phyloP scores from a whole-genome alignment of 2,329 filamentous ascomycete genomes.

The Fusarium secorum region DNA sequence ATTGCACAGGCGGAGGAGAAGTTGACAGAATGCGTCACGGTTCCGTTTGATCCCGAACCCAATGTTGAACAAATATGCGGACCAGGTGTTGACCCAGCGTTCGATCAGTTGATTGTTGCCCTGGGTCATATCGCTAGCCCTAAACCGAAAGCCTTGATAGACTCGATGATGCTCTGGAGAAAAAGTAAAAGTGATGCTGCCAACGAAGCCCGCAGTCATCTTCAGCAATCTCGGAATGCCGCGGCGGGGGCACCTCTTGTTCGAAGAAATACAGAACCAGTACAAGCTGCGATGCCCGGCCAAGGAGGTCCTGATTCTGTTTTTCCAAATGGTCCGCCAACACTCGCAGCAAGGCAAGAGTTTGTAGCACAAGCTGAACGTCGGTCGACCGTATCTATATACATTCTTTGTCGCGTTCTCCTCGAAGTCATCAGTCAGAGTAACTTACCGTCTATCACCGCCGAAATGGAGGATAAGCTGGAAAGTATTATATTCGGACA shows the following conservation, averaged over 20 bases:
- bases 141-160: conserved; percentile 93
- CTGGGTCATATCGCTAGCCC: conserved; percentile 93
- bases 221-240: conserved; percentile 60
- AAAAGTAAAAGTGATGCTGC: conserved; percentile 94
- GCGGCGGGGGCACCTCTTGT: conserved; percentile 60
- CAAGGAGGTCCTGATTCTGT: conserved; percentile 41
- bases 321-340: conserved; percentile 48
- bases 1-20: conserved; percentile 97
- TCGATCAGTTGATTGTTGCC: conserved; percentile 93
- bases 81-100: conserved; percentile 83
- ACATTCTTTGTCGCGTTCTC: conserved; percentile 90
- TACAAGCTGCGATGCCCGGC: conserved; percentile 53
- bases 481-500: conserved; percentile 98
- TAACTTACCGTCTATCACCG: conserved; percentile 79
- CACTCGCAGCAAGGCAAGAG: conserved; percentile 66
- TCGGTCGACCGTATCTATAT: conserved; percentile 92
- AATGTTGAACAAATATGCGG: conserved; percentile 91
- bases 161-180: conserved; percentile 97
- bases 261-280: conserved; percentile 78
- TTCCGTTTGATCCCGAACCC: conserved; percentile 80
- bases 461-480: conserved; percentile 91
- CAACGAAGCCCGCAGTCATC: conserved; percentile 68
- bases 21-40: conserved; percentile 85
- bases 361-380: conserved; percentile 83
- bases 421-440: conserved; percentile 95